These are phyloP conservation scores for Trametes pubescens DNA, from an alignment of 1,284 basidiomycete genomes.

Conservation along the genomic window DNA sequence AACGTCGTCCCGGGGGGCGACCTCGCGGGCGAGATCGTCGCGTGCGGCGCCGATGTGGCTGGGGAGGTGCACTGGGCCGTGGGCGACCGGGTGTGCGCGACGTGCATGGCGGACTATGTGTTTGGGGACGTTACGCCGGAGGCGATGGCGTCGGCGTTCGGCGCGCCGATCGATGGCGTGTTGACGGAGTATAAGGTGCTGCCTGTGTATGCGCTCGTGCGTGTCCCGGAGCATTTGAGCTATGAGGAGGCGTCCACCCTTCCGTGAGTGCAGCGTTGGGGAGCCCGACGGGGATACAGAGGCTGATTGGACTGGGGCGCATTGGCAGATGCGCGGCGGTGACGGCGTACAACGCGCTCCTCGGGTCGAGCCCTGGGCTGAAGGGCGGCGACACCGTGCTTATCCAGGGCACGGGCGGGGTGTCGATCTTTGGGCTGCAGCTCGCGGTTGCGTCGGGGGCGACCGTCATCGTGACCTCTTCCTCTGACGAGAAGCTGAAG, in stretches of 20 bases:
- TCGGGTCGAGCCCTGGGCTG: constrained; percentile 39
- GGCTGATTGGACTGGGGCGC: not conserved
- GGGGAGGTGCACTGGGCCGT: constrained; percentile 43
- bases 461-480: constrained; percentile 52
- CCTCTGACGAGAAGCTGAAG: constrained; percentile 52
- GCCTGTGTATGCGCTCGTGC: constrained; percentile 34
- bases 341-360: constrained; percentile 50
- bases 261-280: not conserved
- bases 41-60: constrained; percentile 59
- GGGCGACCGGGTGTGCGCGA: constrained; percentile 61
- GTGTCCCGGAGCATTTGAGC: constrained; percentile 42
- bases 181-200: constrained; percentile 56
- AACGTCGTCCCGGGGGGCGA: constrained; percentile 65
- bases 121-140: constrained; percentile 20
- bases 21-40: constrained; percentile 67
- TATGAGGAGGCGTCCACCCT: constrained; percentile 44
- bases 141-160: constrained; percentile 48
- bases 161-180: constrained; percentile 59
- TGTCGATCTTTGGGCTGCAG: constrained; percentile 46
- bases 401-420: constrained; percentile 51
- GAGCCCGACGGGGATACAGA: not conserved
- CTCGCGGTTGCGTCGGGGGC: constrained; percentile 51
- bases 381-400: constrained; percentile 43
- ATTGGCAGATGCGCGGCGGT: constrained; percentile 42
- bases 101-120: constrained; percentile 16